Evolutionary conservation across 805 yeast species (phyloP), one percentile per base, ranked within the genome.

Genomic region (Candida cerambycidarum): DNA sequence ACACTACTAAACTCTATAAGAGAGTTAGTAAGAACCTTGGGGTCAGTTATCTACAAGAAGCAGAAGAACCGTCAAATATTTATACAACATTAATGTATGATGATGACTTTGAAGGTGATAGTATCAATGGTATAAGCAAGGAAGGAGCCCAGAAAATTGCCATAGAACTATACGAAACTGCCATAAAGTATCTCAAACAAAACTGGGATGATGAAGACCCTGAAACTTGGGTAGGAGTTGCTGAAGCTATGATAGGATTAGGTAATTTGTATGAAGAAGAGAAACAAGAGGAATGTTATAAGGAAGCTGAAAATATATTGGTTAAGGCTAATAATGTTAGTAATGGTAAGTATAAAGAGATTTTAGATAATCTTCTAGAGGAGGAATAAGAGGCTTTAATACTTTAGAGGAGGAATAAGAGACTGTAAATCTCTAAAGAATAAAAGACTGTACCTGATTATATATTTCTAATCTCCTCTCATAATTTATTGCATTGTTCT

Each of bases 201-300:
- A 83, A 89, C 0, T 78, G 82, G 58, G 80, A 80, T 39, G 81
- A 79, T 14, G 86, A 82, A 35, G 88, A 84, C 31, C 95, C 95
- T 0, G 83, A 82, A 45, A 72, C 85, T 4, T 85, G 92, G 87
- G 95, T 83, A 10, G 78, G 80, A 55, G 74, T 85, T 35, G 96
- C 97, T 1, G 98, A 92, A 61, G 90, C 95, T 1, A 70, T 79
- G 55, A 87, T 92, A 27, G 78, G 85, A 12, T 65, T 86, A 51
- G 97, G 90, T 12, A 90, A 89, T 53, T 59, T 89, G 39, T 71
- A 75, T 46, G 89, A 83, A 19, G 72, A 83, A 39, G 65, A 67
- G 25, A 85, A 82, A 32, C 96, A 89, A 64, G 86, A 83, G 46
- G 54, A 69, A 4, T 66, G 76, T 39, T 90, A 90, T 59, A 61